Conservation (phyloP, 2,329 filamentous ascomycete species). For the Pseudocercospora fijiensis region DNA sequence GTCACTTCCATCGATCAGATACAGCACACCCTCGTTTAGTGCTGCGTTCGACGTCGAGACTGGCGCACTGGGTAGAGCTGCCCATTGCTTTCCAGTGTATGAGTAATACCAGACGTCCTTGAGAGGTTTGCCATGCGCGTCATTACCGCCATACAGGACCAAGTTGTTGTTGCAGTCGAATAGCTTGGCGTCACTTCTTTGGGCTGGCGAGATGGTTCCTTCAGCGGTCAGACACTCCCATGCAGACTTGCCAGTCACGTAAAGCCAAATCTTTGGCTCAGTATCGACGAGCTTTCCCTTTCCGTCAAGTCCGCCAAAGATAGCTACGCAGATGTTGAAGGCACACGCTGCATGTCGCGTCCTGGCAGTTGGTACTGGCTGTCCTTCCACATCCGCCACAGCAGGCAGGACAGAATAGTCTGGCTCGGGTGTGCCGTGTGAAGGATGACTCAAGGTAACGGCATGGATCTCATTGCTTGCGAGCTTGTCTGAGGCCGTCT, state of each 20-base stretch:
- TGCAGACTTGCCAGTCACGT: constrained; percentile 36
- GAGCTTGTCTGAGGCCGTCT: constrained; percentile 32
- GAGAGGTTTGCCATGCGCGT: constrained; percentile 26
- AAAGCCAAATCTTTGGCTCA: constrained; percentile 44
- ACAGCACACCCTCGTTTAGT: constrained; percentile 41
- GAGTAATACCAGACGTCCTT: constrained; percentile 37
- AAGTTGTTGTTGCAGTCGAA: constrained; percentile 35
- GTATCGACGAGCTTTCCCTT: constrained; percentile 38
- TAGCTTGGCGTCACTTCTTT: constrained; percentile 30
- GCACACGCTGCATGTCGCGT: constrained; percentile 44
- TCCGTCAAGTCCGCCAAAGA: constrained; percentile 44
- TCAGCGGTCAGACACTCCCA: constrained; percentile 32
- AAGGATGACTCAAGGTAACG: constrained; percentile 36
- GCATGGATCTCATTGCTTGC: constrained; percentile 45
- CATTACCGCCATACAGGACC: constrained; percentile 33
- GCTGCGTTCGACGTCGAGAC: constrained; percentile 38
- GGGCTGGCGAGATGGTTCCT: constrained; percentile 32
- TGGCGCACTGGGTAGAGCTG: constrained; percentile 33
- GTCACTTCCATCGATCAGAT: constrained; percentile 42
- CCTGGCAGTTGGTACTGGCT: constrained; percentile 38
- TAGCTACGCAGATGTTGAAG: constrained; percentile 41
- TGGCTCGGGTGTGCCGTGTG: constrained; percentile 36
- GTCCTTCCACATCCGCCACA: constrained; percentile 36
- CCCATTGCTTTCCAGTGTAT: constrained; percentile 32
- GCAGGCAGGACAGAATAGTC: constrained; percentile 48